These are phyloP conservation scores for Osmanthus fragrans DNA, from an alignment of 257 asterid species.

Conservation along the genomic window DNA sequence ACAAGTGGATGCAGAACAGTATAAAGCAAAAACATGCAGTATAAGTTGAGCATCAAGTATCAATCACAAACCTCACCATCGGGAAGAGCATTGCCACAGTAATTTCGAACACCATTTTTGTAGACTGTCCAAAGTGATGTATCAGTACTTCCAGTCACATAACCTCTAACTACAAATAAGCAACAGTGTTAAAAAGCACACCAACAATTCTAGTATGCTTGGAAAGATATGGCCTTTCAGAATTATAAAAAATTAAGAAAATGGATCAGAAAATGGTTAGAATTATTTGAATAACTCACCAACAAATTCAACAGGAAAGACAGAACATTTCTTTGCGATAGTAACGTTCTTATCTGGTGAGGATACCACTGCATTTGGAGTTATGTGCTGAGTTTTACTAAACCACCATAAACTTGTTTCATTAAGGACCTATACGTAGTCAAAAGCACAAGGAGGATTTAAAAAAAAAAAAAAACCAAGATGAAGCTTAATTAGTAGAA, in stretches of 20 bases:
- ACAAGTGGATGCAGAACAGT: constrained; percentile 13
- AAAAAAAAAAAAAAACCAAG: background rate
- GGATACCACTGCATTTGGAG: constrained; percentile 78
- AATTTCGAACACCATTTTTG: constrained; percentile 70
- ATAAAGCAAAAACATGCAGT: background rate
- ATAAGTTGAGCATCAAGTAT: constrained; percentile 15
- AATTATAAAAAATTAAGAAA: constrained; percentile 2
- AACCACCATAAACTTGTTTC: constrained; percentile 98
- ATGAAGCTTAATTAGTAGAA: background rate
- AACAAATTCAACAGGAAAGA: constrained; percentile 95
- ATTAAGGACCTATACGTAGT: constrained; percentile 71
- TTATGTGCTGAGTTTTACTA: constrained; percentile 71
- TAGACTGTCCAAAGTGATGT: constrained; percentile 97
- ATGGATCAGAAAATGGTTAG: background rate
- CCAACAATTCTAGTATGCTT: background rate
- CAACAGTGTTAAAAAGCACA: constrained; percentile 11
- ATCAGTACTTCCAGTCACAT: constrained; percentile 95
- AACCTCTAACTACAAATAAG: constrained; percentile 71
- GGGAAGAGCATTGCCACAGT: constrained; percentile 90
- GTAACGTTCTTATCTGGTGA: constrained; percentile 89
- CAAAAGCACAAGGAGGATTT: background rate
- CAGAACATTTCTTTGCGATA: constrained; percentile 90
- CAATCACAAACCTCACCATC: constrained; percentile 65
- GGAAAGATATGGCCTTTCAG: background rate
- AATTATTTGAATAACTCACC: constrained; percentile 51